Percentiles rank a stretch among this genome's conserved stretches.
Conservation (phyloP, 2,329 filamentous ascomycete species). For the Aspergillus felis region DNA sequence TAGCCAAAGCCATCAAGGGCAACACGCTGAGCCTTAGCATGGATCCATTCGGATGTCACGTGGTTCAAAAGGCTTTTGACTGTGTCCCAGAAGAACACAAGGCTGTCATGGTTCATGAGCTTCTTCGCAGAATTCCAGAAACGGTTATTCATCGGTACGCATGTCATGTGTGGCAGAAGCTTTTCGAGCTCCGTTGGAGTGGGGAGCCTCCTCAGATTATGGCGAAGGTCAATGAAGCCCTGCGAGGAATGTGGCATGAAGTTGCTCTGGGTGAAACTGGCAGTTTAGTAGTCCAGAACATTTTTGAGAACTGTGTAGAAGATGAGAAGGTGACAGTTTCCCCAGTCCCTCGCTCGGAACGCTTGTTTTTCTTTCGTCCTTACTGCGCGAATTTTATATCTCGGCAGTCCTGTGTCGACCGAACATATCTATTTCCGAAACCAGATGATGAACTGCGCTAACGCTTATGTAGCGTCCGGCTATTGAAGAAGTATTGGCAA, state of each 20-base stretch:
- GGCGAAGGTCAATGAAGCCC: conserved; percentile 93
- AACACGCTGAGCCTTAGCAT: conserved; percentile 93
- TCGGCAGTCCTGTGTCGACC: not conserved
- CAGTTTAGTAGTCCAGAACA: conserved; percentile 97
- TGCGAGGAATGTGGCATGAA: conserved; percentile 97
- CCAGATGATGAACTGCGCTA: conserved; percentile 10
- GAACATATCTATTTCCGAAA: not conserved
- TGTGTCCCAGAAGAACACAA: conserved; percentile 97
- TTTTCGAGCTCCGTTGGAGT: conserved; percentile 96
- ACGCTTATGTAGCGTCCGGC: conserved; percentile 70
- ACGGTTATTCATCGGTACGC: conserved; percentile 98
- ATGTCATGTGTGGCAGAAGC: conserved; percentile 99
- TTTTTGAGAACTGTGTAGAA: conserved; percentile 98
- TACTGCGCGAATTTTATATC: not conserved
- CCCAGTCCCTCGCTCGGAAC: not conserved
- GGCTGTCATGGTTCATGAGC: conserved; percentile 96
- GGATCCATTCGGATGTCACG: conserved; percentile 98
- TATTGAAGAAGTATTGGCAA: conserved; percentile 91
- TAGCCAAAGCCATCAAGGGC: conserved; percentile 88
- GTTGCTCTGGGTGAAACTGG: conserved; percentile 96
- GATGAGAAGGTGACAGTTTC: conserved; percentile 80
- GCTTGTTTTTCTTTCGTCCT: not conserved
- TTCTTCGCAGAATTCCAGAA: conserved; percentile 90
- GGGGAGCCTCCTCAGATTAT: conserved; percentile 96
- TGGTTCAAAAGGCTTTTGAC: conserved; percentile 98